Conservation (phyloP, 2,329 filamentous ascomycete genomes). For the Aspergillus candidus region DNA sequence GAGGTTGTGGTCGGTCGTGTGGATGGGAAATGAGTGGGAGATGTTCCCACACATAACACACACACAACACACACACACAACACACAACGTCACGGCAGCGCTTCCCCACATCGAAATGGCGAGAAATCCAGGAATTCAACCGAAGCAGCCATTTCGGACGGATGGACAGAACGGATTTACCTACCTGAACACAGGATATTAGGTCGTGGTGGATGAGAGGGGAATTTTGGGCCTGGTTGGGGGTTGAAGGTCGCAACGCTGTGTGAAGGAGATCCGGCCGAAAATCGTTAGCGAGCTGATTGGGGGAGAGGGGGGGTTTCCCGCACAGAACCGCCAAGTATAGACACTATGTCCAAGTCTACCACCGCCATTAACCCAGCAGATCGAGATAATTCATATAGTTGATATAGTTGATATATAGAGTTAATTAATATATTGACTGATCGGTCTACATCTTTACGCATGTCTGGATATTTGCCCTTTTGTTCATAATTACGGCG, state of each 20-base stretch:
- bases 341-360: slow-evolving; percentile 7
- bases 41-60: no score
- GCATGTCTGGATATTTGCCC: no score
- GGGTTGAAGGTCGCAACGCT: slow-evolving; percentile 33
- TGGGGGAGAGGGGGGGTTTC: slow-evolving; percentile 9
- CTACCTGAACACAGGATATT: slow-evolving; percentile 31
- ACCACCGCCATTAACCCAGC: slow-evolving; percentile 1
- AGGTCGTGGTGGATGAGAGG: slow-evolving; percentile 30
- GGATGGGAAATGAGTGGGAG: no score
- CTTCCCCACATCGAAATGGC: slow-evolving; percentile 3
- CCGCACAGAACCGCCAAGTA: slow-evolving; percentile 27
- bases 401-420: no score
- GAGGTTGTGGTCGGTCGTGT: no score
- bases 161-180: slow-evolving; percentile 20
- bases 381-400: not conserved
- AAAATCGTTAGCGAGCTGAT: slow-evolving; percentile 41
- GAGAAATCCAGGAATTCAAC: slow-evolving; percentile 20
- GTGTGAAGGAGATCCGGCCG: slow-evolving; percentile 36
- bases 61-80: no score
- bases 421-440: no score
- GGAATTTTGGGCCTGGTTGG: slow-evolving; percentile 33
- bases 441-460: no score
- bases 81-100: no score
- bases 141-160: slow-evolving; percentile 14
- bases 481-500: no score